phyloP scores from a whole-genome alignment of 768 basidiomycete genomes.

The Pulveroboletus frians region DNA sequence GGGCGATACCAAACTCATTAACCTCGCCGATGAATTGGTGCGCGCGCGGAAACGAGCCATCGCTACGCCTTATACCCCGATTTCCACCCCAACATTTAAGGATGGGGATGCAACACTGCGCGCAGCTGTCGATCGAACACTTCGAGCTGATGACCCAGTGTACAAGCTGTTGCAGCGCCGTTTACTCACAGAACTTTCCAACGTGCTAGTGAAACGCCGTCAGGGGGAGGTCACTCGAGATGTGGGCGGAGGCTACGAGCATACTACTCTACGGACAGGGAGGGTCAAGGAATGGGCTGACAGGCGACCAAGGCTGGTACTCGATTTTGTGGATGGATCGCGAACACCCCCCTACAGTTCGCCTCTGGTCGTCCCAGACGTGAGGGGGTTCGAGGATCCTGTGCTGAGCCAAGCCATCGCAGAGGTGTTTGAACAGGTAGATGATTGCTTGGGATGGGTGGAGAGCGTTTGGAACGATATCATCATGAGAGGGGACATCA shows the following conservation, averaged over 20 bases:
- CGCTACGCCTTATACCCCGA: not conserved
- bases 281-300: slow-evolving; percentile 16
- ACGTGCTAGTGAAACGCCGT: slow-evolving; percentile 23
- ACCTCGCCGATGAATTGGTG: slow-evolving; percentile 72
- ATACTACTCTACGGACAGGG: slow-evolving; percentile 31
- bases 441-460: slow-evolving; percentile 47
- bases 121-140: slow-evolving; percentile 56
- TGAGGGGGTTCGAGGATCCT: slow-evolving; percentile 68
- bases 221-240: slow-evolving; percentile 3
- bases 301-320: slow-evolving; percentile 25
- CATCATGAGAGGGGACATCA: slow-evolving; percentile 11
- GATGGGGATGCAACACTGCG: slow-evolving; percentile 52
- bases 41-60: slow-evolving; percentile 39
- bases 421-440: slow-evolving; percentile 40
- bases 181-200: slow-evolving; percentile 39
- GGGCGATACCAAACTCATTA: slow-evolving; percentile 50
- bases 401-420: slow-evolving; percentile 42
- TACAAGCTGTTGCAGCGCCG: slow-evolving; percentile 60
- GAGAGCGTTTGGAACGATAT: slow-evolving; percentile 51
- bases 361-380: slow-evolving; percentile 13
- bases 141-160: slow-evolving; percentile 60
- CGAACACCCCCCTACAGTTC: not conserved
- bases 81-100: slow-evolving; percentile 15
- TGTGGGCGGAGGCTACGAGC: slow-evolving; percentile 6
- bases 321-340: slow-evolving; percentile 18